Percentiles rank a stretch among this genome's conserved stretches.
Evolutionary conservation across 306 rosid species (phyloP).

Genomic region (Corylus heterophylla): DNA sequence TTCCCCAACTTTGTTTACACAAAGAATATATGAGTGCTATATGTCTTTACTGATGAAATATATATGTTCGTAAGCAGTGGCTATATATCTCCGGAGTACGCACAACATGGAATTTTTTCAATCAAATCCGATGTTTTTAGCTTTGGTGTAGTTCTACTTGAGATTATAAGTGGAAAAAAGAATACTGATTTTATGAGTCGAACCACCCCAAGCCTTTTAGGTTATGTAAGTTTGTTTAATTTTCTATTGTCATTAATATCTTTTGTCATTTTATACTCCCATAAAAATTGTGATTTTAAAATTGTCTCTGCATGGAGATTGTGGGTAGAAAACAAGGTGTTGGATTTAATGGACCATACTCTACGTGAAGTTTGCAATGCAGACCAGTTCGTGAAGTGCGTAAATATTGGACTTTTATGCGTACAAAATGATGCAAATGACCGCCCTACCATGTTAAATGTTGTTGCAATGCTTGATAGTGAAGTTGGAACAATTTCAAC

Average conservation of each 20-base stretch:
- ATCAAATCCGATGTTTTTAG: conserved; percentile 58
- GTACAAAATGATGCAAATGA: conserved; percentile 55
- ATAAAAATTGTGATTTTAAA: background rate
- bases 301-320: conserved; percentile 46
- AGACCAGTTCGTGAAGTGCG: conserved; percentile 38
- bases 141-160: conserved; percentile 56
- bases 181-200: conserved; percentile 46
- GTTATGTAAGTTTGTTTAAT: conserved; percentile 40
- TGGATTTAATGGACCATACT: conserved; percentile 42
- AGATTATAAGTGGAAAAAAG: conserved; percentile 54
- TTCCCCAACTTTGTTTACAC: no score
- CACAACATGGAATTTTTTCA: conserved; percentile 48
- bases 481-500: conserved; percentile 33
- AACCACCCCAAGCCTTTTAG: conserved; percentile 44
- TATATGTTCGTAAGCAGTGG: conserved; percentile 26
- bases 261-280: background rate
- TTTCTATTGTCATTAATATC: background rate
- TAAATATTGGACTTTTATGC: conserved; percentile 41
- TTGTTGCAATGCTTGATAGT: conserved; percentile 41
- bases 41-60: no score
- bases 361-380: conserved; percentile 30
- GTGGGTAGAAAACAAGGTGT: conserved; percentile 44
- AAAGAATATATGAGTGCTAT: background rate
- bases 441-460: conserved; percentile 47
- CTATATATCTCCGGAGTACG: conserved; percentile 57